Percentiles rank a stretch among this genome's conserved stretches.
phyloP scores from a whole-genome alignment of 2,329 filamentous ascomycete species.

The Zarea fungicola region DNA sequence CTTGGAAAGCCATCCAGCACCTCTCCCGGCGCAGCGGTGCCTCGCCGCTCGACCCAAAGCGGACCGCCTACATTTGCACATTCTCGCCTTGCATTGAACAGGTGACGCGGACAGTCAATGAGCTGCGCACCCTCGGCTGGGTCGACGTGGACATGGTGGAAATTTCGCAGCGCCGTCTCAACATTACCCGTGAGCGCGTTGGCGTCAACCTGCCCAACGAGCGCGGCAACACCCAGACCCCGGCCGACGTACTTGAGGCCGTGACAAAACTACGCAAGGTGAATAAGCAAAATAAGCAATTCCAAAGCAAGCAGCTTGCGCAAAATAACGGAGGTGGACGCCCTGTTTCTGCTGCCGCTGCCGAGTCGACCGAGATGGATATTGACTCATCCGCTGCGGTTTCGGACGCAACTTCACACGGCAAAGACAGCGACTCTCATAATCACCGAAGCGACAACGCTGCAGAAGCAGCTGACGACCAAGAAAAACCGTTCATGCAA shows the following conservation, averaged over 20 bases:
- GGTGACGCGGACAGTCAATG: constrained; percentile 77
- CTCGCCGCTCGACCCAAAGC: constrained; percentile 65
- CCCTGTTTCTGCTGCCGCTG: too few species aligned
- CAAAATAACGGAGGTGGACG: constrained; percentile 21
- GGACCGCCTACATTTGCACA: constrained; percentile 75
- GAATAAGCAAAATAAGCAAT: constrained; percentile 62
- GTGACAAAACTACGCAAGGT: constrained; percentile 67
- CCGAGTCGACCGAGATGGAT: constrained; percentile 36
- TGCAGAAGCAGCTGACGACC: constrained; percentile 16
- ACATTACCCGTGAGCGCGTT: constrained; percentile 75
- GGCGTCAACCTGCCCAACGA: constrained; percentile 62
- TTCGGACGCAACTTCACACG: constrained; percentile 16
- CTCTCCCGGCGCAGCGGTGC: constrained; percentile 56
- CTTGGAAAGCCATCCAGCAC: constrained; percentile 74
- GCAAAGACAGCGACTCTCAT: too few species aligned
- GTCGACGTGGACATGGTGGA: constrained; percentile 92
- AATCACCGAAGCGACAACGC: too few species aligned
- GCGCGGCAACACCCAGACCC: constrained; percentile 63
- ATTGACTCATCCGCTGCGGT: constrained; percentile 27
- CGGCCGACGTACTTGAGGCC: constrained; percentile 75
- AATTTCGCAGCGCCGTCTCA: constrained; percentile 71
- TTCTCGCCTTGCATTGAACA: constrained; percentile 98
- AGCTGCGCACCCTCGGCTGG: constrained; percentile 79
- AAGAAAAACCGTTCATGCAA: constrained; percentile 61
- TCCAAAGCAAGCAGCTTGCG: constrained; percentile 42